Evolutionary conservation across 1,284 basidiomycete genomes (phyloP).

Genomic region (Trametes sp.): DNA sequence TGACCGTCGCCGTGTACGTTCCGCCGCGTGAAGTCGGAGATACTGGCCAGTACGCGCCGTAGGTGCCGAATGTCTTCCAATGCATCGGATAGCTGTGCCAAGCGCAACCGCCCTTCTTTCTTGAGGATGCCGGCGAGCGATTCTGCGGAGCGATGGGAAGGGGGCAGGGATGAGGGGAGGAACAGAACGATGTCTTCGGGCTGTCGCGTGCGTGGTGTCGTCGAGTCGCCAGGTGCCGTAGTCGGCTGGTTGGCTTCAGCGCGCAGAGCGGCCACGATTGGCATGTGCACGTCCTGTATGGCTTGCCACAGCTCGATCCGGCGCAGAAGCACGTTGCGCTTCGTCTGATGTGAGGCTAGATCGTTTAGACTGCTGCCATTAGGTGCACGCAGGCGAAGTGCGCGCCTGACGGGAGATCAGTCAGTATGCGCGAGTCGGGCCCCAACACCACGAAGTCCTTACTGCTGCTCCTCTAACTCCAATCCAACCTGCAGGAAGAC

Average conservation of each 20-base stretch:
- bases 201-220: background rate
- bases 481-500: slow-evolving; percentile 30
- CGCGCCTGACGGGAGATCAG: background rate
- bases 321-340: slow-evolving; percentile 11
- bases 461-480: slow-evolving; percentile 36
- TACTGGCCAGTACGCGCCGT: slow-evolving; percentile 34
- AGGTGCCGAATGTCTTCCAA: slow-evolving; percentile 40
- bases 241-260: too few relatives aligned
- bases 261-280: slow-evolving; percentile 13
- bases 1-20: slow-evolving; percentile 10
- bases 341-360: slow-evolving; percentile 7
- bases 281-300: slow-evolving; percentile 24
- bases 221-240: too few relatives aligned
- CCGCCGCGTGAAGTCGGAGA: slow-evolving; percentile 9
- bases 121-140: background rate
- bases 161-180: slow-evolving; percentile 17
- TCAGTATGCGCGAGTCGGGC: background rate
- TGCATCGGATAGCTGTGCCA: slow-evolving; percentile 37
- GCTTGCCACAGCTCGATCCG: slow-evolving; percentile 12
- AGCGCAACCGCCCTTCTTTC: slow-evolving; percentile 24
- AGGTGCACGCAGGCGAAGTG: background rate
- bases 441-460: slow-evolving; percentile 6
- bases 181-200: slow-evolving; percentile 2
- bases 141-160: background rate
- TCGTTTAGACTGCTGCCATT: background rate